Percentiles rank a stretch among this genome's conserved stretches.
Conservation (phyloP, 2,329 filamentous ascomycete genomes). For the Tothia fuscella region DNA sequence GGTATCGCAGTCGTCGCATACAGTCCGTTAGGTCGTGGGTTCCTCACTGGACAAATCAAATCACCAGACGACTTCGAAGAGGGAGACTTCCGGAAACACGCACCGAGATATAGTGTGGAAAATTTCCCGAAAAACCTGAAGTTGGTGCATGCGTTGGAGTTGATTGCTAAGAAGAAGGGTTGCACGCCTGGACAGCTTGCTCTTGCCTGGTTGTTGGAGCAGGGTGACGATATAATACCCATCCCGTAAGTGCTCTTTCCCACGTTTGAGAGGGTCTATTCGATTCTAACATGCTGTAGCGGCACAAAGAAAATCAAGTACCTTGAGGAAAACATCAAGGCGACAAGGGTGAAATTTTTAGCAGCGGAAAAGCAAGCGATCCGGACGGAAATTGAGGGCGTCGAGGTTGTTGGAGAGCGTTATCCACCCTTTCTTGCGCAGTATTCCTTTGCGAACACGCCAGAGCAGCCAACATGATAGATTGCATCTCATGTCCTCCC, state of each 20-base stretch:
- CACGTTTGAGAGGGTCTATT: not conserved
- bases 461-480: no score
- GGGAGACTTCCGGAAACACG: conserved; percentile 18
- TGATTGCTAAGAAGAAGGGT: conserved; percentile 19
- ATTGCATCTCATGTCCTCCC: no score
- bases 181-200: conserved; percentile 20
- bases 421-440: conserved; percentile 2
- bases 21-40: conserved; percentile 29
- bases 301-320: conserved; percentile 19
- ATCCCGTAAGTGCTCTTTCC: conserved; percentile 12
- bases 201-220: conserved; percentile 21
- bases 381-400: conserved; percentile 20
- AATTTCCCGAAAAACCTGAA: conserved; percentile 21
- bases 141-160: conserved; percentile 18
- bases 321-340: conserved; percentile 17
- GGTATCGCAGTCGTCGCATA: conserved; percentile 32
- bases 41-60: conserved; percentile 32
- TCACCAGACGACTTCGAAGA: conserved; percentile 26
- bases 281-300: conserved; percentile 16
- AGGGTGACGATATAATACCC: conserved; percentile 16
- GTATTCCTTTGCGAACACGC: conserved; percentile 7
- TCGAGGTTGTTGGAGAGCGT: not conserved
- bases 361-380: conserved; percentile 19
- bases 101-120: conserved; percentile 20
- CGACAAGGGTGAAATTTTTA: conserved; percentile 15